Evolutionary conservation across 441 rosid genomes (phyloP).

Genomic region (Melastoma candidum): DNA sequence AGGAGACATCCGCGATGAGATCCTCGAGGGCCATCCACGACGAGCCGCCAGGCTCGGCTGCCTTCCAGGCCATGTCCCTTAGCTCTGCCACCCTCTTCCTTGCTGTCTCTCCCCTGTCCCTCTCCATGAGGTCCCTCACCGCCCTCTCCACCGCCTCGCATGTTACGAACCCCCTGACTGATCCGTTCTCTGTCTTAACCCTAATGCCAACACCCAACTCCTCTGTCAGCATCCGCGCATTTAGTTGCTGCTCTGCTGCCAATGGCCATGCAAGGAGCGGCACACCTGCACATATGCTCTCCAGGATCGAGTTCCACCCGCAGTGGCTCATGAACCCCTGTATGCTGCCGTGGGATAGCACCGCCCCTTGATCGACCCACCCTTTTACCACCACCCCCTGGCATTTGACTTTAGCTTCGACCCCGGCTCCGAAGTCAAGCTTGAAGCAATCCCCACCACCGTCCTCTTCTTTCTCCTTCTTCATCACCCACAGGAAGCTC

Average conservation of each 20-base stretch:
- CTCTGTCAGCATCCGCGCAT: slow-evolving; percentile 54
- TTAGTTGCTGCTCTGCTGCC: slow-evolving; percentile 66
- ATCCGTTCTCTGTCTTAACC: slow-evolving; percentile 38
- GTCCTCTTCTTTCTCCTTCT: slow-evolving; percentile 14
- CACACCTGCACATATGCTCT: slow-evolving; percentile 57
- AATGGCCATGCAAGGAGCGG: slow-evolving; percentile 71
- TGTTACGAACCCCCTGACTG: slow-evolving; percentile 29
- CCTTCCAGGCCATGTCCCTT: slow-evolving; percentile 34
- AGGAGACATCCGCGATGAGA: slow-evolving; percentile 23
- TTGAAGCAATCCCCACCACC: too few species aligned
- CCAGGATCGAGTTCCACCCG: slow-evolving; percentile 72
- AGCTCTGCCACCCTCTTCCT: slow-evolving; percentile 31
- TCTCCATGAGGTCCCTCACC: slow-evolving; percentile 56
- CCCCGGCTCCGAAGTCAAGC: slow-evolving; percentile 23
- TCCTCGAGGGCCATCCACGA: slow-evolving; percentile 43
- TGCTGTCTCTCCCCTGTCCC: slow-evolving; percentile 33
- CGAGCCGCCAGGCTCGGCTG: slow-evolving; percentile 48
- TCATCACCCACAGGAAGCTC: slow-evolving; percentile 52
- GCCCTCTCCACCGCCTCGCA: slow-evolving; percentile 30
- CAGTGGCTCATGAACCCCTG: slow-evolving; percentile 65
- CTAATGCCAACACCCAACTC: slow-evolving; percentile 55
- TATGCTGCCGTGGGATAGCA: slow-evolving; percentile 40
- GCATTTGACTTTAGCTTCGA: slow-evolving; percentile 27
- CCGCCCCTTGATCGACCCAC: slow-evolving; percentile 65
- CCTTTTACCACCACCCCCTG: slow-evolving; percentile 49